Evolutionary conservation across 345 rosid genomes (phyloP).

Genomic region (Citrus australasica): DNA sequence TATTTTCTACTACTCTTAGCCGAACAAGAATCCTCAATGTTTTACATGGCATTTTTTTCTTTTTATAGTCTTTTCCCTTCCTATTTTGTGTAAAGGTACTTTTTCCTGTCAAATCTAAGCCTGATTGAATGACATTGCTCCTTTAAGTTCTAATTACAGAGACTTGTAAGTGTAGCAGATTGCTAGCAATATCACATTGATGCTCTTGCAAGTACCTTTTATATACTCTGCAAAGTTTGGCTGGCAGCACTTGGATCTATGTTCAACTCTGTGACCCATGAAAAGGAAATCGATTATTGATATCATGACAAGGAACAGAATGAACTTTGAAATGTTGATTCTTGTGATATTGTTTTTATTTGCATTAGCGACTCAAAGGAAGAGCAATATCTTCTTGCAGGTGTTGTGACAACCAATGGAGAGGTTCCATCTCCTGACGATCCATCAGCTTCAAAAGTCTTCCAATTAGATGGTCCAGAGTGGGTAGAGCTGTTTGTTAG

Average conservation of each 20-base stretch:
- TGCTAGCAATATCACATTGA: too few relatives aligned
- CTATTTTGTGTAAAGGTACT: neutral
- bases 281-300: neutral
- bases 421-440: conserved; percentile 31
- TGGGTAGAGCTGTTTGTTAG: conserved; percentile 85
- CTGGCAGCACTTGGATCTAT: neutral
- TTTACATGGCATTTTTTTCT: neutral
- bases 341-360: neutral
- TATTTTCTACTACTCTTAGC: neutral
- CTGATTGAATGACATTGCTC: neutral
- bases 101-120: neutral
- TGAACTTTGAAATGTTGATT: neutral
- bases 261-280: neutral
- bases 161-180: too few relatives aligned
- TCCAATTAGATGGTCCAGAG: conserved; percentile 55
- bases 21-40: neutral
- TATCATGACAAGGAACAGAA: neutral
- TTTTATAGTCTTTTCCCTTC: too few relatives aligned
- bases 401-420: conserved; percentile 23
- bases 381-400: conserved; percentile 16
- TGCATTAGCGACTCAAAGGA: neutral
- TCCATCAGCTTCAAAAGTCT: conserved; percentile 25
- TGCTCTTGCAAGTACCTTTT: neutral
- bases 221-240: neutral
- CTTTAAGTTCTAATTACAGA: too few relatives aligned